Evolutionary conservation across 163 green algal genomes (phyloP), one percentile per base, ranked within the genome.

Genomic region (Scenedesmus sp.): DNA sequence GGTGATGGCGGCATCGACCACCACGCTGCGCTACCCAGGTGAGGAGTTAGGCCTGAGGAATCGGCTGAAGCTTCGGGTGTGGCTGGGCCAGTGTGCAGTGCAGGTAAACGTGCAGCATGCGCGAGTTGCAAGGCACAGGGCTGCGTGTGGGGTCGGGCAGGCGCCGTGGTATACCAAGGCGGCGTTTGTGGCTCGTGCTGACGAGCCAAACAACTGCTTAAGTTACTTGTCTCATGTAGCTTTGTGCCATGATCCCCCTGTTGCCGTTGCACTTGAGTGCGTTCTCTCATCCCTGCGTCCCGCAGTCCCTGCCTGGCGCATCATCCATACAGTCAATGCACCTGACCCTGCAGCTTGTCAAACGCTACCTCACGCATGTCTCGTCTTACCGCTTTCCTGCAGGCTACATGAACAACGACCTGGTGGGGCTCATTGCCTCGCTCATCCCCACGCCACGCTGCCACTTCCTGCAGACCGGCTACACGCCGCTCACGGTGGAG

Each of bases 341-440:
- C 59, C 22, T 35, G 0, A 72, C 59, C 53, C 53, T 26, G 53
- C 53, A 68, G 15, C 3, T 68, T 61, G 20, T 59, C 40, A 46
- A 82, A 2, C n/a, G 20, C 20, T 4, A 9, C 70, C 16, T 80
- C 40, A 24, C 13, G 0, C 22, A 1, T 46, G 33, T 1, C 70
- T 44, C 9, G 33, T 12, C 20, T 56, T 88, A 22, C 26, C 78
- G 46, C 18, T 44, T 81, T 68, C 26, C 43, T 80, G 59, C 93
- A 98, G 97, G 97, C 51, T 99, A 99, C 96, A 99, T 99, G 98
- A 99, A 99, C 96, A 99, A 99, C 94, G 98, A 99, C 94, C 93
- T 99, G 81, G 97, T 99, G 51, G 98, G 98, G 0, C 93, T 99
- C 73, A 95, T 99, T 49, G 98, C 98, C 0, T 97, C 94, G 10